A percentile compares a stretch with the other conserved stretches of the same genome.
Conservation (phyloP, 2,329 filamentous ascomycete species). For the Didymella exigua region DNA sequence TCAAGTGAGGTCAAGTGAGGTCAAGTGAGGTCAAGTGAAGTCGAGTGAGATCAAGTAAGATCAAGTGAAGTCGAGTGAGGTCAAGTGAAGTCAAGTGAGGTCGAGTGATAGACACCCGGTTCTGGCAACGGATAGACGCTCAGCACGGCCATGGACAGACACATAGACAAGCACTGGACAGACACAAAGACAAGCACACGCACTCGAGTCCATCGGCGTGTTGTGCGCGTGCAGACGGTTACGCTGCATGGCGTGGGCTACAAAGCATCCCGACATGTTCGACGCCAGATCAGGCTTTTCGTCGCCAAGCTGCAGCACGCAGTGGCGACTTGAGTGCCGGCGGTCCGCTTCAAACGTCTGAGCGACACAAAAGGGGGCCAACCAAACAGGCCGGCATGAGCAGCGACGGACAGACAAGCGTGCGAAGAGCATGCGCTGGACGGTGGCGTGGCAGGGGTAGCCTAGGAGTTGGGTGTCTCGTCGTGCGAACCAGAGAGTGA, state of each 20-base stretch:
- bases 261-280: not conserved
- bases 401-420: not conserved
- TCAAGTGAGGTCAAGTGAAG: too few relatives aligned
- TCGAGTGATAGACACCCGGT: not conserved
- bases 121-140: not conserved
- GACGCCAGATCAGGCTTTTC: slow-evolving; percentile 13
- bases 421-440: not conserved
- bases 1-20: too few relatives aligned
- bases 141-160: not conserved
- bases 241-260: not conserved
- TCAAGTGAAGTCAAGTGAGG: too few relatives aligned
- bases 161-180: too few relatives aligned
- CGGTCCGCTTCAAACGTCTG: not conserved
- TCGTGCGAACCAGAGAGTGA: not conserved
- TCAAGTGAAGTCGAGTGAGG: too few relatives aligned
- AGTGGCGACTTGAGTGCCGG: not conserved
- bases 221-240: not conserved
- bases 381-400: not conserved
- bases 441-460: slow-evolving; percentile 7
- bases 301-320: slow-evolving; percentile 2
- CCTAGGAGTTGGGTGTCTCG: not conserved
- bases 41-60: too few relatives aligned
- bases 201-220: too few relatives aligned
- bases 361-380: slow-evolving; percentile 5
- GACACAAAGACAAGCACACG: not conserved